phyloP scores from a whole-genome alignment of 371 early-diverging fungal genomes.

The Mucor racemosus region DNA sequence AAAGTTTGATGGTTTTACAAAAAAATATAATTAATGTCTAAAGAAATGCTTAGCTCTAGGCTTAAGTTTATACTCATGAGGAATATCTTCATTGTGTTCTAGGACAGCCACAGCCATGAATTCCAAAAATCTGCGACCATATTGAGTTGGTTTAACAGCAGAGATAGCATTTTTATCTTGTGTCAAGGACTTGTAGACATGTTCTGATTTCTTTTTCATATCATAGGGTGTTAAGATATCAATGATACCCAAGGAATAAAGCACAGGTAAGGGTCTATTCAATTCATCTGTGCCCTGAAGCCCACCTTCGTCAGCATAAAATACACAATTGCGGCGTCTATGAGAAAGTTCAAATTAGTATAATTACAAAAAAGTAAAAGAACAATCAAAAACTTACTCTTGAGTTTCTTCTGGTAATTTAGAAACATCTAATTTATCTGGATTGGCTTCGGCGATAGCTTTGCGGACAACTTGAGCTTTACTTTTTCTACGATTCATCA shows the following conservation, averaged over 20 bases:
- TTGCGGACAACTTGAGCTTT: conserved; percentile 73
- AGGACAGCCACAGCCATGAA: conserved; percentile 74
- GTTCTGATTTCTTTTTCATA: conserved; percentile 87
- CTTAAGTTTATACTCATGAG: conserved; percentile 37
- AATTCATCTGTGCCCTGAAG: conserved; percentile 80
- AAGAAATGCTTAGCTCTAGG: conserved; percentile 15
- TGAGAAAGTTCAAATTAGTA: too few relatives aligned
- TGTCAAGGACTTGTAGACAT: conserved; percentile 81
- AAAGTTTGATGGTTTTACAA: not conserved
- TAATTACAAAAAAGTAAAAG: not conserved
- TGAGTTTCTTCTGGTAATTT: conserved; percentile 57
- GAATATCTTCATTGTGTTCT: conserved; percentile 52
- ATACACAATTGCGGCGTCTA: conserved; percentile 75
- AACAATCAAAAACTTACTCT: conserved; percentile 36
- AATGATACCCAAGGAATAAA: conserved; percentile 96
- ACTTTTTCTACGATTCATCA: conserved; percentile 61
- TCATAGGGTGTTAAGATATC: conserved; percentile 98
- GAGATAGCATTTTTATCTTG: conserved; percentile 85
- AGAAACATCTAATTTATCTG: conserved; percentile 65
- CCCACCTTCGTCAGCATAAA: conserved; percentile 94
- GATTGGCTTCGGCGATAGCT: conserved; percentile 76
- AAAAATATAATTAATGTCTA: not conserved
- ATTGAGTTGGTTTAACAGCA: conserved; percentile 89
- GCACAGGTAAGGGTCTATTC: conserved; percentile 67
- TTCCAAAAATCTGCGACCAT: conserved; percentile 86